Percentiles rank a stretch among this genome's conserved stretches.
Evolutionary conservation across 495 filamentous ascomycete genomes (phyloP).

Genomic region (Xylaria telfairii): DNA sequence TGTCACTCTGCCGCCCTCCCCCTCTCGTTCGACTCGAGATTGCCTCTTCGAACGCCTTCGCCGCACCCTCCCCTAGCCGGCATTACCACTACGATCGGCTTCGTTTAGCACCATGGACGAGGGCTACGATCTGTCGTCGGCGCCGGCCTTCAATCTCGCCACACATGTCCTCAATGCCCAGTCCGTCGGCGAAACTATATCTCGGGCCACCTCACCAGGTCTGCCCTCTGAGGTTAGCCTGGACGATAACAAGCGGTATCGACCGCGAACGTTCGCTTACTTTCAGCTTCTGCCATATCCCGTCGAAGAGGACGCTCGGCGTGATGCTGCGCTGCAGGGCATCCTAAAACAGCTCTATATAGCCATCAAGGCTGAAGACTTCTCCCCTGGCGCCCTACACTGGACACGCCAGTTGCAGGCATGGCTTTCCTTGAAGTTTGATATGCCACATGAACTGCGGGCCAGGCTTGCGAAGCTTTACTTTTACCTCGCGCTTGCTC

Average conservation of each 20-base stretch:
- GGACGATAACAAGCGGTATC: slow-evolving; percentile 66
- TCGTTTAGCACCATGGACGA: slow-evolving; percentile 40
- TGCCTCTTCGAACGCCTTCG: slow-evolving; percentile 8
- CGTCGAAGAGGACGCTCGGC: slow-evolving; percentile 75
- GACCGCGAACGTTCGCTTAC: slow-evolving; percentile 92
- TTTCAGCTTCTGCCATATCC: slow-evolving; percentile 85
- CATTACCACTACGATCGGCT: background rate
- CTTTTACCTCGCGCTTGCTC: slow-evolving; percentile 91
- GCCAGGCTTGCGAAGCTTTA: slow-evolving; percentile 87
- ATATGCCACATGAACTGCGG: slow-evolving; percentile 81
- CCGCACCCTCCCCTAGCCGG: slow-evolving; percentile 8
- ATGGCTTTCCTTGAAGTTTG: slow-evolving; percentile 97
- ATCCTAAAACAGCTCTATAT: slow-evolving; percentile 93
- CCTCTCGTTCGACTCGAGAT: slow-evolving; percentile 9
- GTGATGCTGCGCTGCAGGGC: slow-evolving; percentile 76
- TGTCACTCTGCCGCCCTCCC: slow-evolving; percentile 11
- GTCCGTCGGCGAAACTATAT: slow-evolving; percentile 51
- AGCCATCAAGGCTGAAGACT: slow-evolving; percentile 88
- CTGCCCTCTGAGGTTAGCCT: slow-evolving; percentile 42
- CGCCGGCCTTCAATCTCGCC: slow-evolving; percentile 30
- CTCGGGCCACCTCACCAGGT: slow-evolving; percentile 55
- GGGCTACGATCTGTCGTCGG: slow-evolving; percentile 33
- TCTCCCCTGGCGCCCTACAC: slow-evolving; percentile 89
- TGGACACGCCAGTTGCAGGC: slow-evolving; percentile 96
- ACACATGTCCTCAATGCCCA: slow-evolving; percentile 37